Base-by-base conservation (phyloP, 768 basidiomycete genomes). In the Mycena olivaceomarginata region DNA sequence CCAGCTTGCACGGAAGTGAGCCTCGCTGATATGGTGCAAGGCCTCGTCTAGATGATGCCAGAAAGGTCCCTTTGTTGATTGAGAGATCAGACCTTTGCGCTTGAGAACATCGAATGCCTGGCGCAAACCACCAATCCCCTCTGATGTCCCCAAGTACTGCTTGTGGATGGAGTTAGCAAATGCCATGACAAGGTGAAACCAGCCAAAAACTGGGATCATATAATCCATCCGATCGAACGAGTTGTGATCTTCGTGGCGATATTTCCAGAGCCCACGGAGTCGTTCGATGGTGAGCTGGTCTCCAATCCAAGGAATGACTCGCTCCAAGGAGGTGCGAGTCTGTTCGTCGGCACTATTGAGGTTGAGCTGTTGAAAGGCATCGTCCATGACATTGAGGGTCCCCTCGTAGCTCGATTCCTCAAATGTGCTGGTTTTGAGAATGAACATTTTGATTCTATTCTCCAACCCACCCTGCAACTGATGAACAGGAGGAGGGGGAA, bases 111-210 rank as follows among this genome's bases (percentile, higher is more conserved):
- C 76, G 43, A 82, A 81, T 1, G 74, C 77, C 16, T 79, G 76
- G 5, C 73, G 62, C 3, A 83, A 64, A n/a, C 79, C 65, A 0
- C 74, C 63, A 11, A 43, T 57, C 5, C 20, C 66, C 1, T 60
- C 60, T 5, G 77, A 74, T 0, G 80, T 82, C 1, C 81, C 80
- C 40, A 81, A 79, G 74, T 83, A 86, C 59, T 87, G 85, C 16
- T 84, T 80, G 51, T 86, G 83, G 1, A 87, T 40, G 0, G 85
- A 86, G 60, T 84, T 82, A 0, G 77, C 82, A 53, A 83, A 77
- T 0, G 83, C 85, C 79, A 87, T 85, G 40, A 77, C 43, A 0
- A 81, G 43, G 73, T 87, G 85, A n/a, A 87, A 84, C 85, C 85
- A 87, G 0, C 85, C 83, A 56, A 85, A 84, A 0, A 77, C 39